Base-by-base conservation (phyloP, 495 filamentous ascomycete genomes). In the Neurospora sp. region DNA sequence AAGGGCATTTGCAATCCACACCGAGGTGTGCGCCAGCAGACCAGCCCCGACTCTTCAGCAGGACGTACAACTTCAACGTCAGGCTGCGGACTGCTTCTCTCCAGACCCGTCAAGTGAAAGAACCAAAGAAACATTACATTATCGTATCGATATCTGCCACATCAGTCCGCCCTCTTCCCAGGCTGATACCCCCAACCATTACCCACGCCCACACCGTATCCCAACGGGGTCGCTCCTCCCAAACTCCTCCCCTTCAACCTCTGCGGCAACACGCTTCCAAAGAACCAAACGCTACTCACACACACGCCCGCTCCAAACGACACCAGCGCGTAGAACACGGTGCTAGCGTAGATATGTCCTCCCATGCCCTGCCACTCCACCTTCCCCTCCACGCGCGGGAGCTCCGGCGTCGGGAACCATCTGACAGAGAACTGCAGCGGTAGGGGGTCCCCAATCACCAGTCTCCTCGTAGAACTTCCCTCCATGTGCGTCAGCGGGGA, bases 401-500 rank as follows among this genome's bases (percentile, higher is more conserved):
- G 82, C 24, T 81, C 84, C 13, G 92, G 90, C 4, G 89, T 92
- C 24, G 92, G 90, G 77, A 96, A 91, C 96, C 96, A 99, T 40
- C 92, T 86, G 42, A 98, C 90, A 72, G 87, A 90, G 76, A 99
- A 92, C 69, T 86, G 88, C 76, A 98, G 86, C 1, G 93, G 89
- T 36, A 99, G 83, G 34, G 90, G 89, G 78, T 97, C 93, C 8
- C 94, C 94, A 76, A 97, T 97, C 31, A 98, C 86, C 37, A 99
- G 86, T 73, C 90, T 89, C 36, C 78, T 84, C 69, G 81, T 88
- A 42, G 79, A 80, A 31, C 86, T 84, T 4, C 85, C 84, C 2
- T 84, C 83, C 73, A 86, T 85, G 72, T 86, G 85, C 69, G 89
- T 89, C 34, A 93, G 89, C 34, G 92, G 90, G 13, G 92, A 92